Evolutionary conservation across 2,329 filamentous ascomycete species (phyloP).

Genomic region (Alternaria ethzedia): DNA sequence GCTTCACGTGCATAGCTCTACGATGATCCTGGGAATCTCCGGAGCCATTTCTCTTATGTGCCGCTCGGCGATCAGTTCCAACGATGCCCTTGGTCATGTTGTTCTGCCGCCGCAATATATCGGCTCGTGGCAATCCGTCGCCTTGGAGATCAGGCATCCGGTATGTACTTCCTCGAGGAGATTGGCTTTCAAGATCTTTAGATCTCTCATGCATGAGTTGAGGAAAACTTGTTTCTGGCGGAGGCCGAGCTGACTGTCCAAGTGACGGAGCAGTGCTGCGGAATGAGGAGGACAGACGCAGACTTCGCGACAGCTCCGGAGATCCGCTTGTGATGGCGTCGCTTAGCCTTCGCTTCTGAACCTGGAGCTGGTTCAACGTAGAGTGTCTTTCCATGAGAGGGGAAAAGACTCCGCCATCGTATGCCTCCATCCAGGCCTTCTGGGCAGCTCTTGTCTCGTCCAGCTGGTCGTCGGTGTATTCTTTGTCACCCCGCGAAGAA

Average conservation of each 20-base stretch:
- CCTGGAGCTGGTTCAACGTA: constrained; percentile 1
- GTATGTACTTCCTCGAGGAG: constrained; percentile 25
- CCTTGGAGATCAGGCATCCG: constrained; percentile 16
- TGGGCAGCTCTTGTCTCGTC: constrained; percentile 27
- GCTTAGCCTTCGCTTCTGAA: constrained; percentile 8
- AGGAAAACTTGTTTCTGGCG: constrained; percentile 31
- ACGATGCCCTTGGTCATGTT: constrained; percentile 15
- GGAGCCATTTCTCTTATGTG: constrained; percentile 33
- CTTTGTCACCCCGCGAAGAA: constrained; percentile 31
- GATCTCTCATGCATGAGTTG: constrained; percentile 31
- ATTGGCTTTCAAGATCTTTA: constrained; percentile 25
- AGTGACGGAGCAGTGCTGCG: constrained; percentile 31
- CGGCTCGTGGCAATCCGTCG: constrained; percentile 34
- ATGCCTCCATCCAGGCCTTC: constrained; percentile 48
- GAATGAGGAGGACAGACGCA: constrained; percentile 40
- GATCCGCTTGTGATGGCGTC: constrained; percentile 13
- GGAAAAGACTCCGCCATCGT: constrained; percentile 45
- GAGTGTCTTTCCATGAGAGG: constrained; percentile 23
- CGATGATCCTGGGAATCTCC: constrained; percentile 32
- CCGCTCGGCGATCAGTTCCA: constrained; percentile 15
- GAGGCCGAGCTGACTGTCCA: constrained; percentile 30
- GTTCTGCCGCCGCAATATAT: constrained; percentile 40
- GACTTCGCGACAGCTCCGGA: constrained; percentile 26
- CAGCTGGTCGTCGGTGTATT: constrained; percentile 21
- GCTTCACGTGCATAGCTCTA: constrained; percentile 25